These are phyloP conservation scores for Aspergillus aculeatus DNA, from an alignment of 2,329 filamentous ascomycete genomes.

Conservation along the genomic window DNA sequence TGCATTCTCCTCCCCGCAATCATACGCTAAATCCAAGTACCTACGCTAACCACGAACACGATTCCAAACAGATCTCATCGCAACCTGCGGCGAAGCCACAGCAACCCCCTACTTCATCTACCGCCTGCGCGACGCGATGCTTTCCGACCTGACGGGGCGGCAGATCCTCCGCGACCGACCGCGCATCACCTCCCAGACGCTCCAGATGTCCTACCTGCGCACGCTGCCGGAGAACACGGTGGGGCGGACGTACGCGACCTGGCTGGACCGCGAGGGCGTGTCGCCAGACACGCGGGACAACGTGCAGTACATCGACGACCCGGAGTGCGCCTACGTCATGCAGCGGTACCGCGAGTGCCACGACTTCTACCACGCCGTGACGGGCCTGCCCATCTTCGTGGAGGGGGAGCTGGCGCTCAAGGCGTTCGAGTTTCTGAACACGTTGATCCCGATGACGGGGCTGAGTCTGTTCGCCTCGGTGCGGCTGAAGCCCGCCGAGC, in stretches of 20 bases:
- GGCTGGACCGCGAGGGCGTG: constrained; percentile 93
- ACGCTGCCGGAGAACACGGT: constrained; percentile 70
- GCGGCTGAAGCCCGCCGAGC: constrained; percentile 62
- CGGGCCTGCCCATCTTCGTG: constrained; percentile 83
- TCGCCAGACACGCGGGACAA: constrained; percentile 80
- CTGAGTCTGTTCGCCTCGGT: constrained; percentile 73
- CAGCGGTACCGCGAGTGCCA: constrained; percentile 96
- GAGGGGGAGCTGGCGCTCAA: constrained; percentile 98
- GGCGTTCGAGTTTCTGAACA: constrained; percentile 96
- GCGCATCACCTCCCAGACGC: constrained; percentile 72
- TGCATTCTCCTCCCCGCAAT: neutral
- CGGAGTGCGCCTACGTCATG: constrained; percentile 97
- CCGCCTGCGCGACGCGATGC: constrained; percentile 89
- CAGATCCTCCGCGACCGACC: constrained; percentile 88
- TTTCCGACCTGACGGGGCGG: constrained; percentile 75
- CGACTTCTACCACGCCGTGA: constrained; percentile 96
- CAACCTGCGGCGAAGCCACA: constrained; percentile 89
- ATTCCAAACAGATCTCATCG: constrained; percentile 75
- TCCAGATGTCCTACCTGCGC: constrained; percentile 70
- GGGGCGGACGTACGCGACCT: constrained; percentile 77
- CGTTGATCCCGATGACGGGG: constrained; percentile 90
- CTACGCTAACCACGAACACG: constrained; percentile 1
- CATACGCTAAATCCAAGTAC: neutral
- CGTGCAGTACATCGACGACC: constrained; percentile 90
- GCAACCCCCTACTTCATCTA: constrained; percentile 93